Base-by-base conservation (phyloP, 176 grass and related monocot species). In the Paspalum notatum region DNA sequence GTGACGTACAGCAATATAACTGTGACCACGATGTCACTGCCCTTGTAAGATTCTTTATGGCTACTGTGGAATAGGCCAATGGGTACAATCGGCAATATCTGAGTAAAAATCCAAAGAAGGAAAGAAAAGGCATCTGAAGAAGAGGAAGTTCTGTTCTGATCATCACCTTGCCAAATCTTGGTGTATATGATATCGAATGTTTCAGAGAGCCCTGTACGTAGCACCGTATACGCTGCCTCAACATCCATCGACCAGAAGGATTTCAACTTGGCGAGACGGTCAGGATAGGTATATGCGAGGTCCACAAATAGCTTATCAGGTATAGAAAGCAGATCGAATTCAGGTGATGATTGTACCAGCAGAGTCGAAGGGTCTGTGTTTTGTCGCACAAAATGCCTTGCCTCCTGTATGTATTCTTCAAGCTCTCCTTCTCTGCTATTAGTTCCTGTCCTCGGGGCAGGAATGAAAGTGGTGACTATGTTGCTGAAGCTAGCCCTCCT, bases 261-360 rank as follows among this genome's bases (percentile, higher is more conserved):
- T 21, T n/a, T 9, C 0, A 51, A n/a, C n/a, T n/a, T 15, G 4
- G 1, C 8, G 8, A 78, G 75, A 6, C 59, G 58, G 0, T 2
- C 0, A 0, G 75, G 14, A n/a, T n/a, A 65, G 9, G 2, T 10
- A 32, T 8, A 13, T 2, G 59, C 7, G 16, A 38, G 14, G 45
- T 78, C 75, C 7, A 65, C 16, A 22, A 65, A 65, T 17, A 63
- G 25, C 13, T 18, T 55, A 17, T n/a, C 53, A n/a, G 18, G 17
- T n/a, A 20, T 6, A 1, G 17, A n/a, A 1, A 55, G 17, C 17
- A 4, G 0, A 4, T 5, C n/a, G 17, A 0, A 7, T 2, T 1
- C 0, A 17, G 20, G 1, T 4, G 4, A 55, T 55, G 40, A 4
- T 2, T 55, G 4, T 8, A 55, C 17, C n/a, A n/a, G n/a, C n/a